A percentile compares a stretch with the other conserved stretches of the same genome.
Evolutionary conservation across 495 filamentous ascomycete species (phyloP).

Genomic region (Tuber borchii): DNA sequence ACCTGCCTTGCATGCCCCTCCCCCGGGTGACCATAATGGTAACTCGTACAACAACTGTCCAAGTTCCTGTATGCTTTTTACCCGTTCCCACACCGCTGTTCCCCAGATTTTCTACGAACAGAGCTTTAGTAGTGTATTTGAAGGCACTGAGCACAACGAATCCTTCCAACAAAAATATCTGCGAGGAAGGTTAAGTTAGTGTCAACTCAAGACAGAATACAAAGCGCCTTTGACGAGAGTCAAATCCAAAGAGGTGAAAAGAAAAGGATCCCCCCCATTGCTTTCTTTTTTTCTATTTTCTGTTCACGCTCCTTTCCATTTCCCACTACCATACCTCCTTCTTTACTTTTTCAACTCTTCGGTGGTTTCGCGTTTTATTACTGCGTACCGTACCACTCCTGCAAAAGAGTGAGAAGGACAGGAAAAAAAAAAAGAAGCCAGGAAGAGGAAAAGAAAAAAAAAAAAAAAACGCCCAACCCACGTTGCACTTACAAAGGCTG

Average conservation of each 20-base stretch:
- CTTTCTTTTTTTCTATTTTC: constrained; percentile 24
- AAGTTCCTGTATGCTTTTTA: background rate
- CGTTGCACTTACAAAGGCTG: constrained; percentile 38
- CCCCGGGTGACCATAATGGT: background rate
- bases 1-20: background rate
- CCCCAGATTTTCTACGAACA: background rate
- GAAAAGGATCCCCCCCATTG: constrained; percentile 22
- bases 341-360: constrained; percentile 10
- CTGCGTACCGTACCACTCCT: constrained; percentile 16
- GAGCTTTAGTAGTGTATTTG: background rate
- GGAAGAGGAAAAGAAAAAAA: constrained; percentile 4
- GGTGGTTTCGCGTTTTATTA: constrained; percentile 24
- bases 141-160: constrained; percentile 7
- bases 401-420: constrained; percentile 11
- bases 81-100: background rate
- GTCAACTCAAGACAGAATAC: background rate
- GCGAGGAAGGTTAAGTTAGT: background rate
- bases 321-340: constrained; percentile 29
- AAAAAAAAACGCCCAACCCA: constrained; percentile 17
- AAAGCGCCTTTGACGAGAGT: constrained; percentile 25
- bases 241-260: constrained; percentile 14
- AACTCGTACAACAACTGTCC: background rate
- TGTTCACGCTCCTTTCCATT: constrained; percentile 11
- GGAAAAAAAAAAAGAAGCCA: constrained; percentile 14
- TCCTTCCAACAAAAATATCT: constrained; percentile 1